phyloP scores from a whole-genome alignment of 305 asterid genomes.

The Fraxinus paxiana region DNA sequence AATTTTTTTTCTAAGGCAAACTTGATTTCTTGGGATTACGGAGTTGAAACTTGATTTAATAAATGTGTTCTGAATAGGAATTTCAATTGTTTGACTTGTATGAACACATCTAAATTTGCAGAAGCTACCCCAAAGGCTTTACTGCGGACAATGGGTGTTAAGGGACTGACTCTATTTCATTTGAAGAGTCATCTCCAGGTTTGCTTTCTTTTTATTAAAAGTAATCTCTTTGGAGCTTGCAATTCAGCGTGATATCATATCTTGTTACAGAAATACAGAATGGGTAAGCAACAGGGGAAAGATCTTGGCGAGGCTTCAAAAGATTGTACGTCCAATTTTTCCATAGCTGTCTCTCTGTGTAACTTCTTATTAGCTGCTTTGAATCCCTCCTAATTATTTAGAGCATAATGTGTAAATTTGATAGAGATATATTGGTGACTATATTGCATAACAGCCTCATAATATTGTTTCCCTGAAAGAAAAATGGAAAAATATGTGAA shows the following conservation, averaged over 20 bases:
- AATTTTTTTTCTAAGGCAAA: background rate
- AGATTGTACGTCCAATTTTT: constrained; percentile 57
- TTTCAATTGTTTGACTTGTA: background rate
- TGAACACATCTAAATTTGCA: constrained; percentile 26
- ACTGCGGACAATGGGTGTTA: constrained; percentile 83
- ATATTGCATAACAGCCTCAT: background rate
- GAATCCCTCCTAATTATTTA: background rate
- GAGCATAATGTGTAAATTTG: background rate
- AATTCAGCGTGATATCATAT: constrained; percentile 8
- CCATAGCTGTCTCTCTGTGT: constrained; percentile 18
- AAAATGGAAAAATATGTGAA: background rate
- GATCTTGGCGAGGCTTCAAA: constrained; percentile 63
- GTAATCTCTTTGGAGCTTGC: constrained; percentile 8
- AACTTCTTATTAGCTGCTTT: background rate
- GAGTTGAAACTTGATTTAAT: constrained; percentile 12
- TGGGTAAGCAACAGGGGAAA: constrained; percentile 86
- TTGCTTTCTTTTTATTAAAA: constrained; percentile 3
- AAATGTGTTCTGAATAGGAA: background rate
- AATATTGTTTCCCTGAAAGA: background rate
- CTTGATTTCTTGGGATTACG: background rate
- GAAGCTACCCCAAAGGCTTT: constrained; percentile 93
- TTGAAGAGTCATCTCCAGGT: constrained; percentile 94
- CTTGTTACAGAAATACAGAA: constrained; percentile 66
- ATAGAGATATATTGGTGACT: background rate
- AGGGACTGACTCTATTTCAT: constrained; percentile 83